A percentile compares a stretch with the other conserved stretches of the same genome.
Conservation (phyloP, 306 rosid species). For the Prunus padus region DNA sequence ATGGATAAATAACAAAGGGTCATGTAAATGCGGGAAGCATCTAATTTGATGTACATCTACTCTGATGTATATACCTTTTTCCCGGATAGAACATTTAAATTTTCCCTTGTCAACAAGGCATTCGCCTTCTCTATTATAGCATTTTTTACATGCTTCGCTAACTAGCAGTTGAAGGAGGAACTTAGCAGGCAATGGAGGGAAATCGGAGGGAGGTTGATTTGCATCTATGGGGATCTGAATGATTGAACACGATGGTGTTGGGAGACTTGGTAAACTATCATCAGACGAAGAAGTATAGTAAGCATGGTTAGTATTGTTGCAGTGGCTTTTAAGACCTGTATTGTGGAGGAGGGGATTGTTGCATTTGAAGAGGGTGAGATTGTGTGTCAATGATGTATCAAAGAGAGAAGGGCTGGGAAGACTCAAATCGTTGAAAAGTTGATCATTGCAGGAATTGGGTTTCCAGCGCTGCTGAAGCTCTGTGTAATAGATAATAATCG, state of each 20-base stretch:
- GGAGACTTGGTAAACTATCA: background rate
- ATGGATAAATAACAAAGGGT: background rate
- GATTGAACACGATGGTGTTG: background rate
- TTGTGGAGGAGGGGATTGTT: background rate
- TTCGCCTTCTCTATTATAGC: background rate
- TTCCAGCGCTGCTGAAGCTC: no score
- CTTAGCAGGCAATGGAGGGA: background rate
- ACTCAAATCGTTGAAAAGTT: background rate
- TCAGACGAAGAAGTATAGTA: background rate
- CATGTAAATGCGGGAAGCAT: background rate
- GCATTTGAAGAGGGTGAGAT: background rate
- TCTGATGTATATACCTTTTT: background rate
- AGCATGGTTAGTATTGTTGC: background rate
- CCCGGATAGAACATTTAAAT: background rate
- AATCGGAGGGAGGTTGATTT: background rate
- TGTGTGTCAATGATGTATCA: background rate
- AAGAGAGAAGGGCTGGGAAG: background rate
- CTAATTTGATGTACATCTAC: background rate
- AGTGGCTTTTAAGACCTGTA: background rate
- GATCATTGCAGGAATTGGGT: background rate
- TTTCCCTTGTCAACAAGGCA: background rate
- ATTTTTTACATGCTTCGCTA: background rate
- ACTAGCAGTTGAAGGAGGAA: background rate
- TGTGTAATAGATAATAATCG: background rate
- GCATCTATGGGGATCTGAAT: background rate